phyloP scores from a whole-genome alignment of 371 early-diverging fungal species.

The Mortierella sp. region DNA sequence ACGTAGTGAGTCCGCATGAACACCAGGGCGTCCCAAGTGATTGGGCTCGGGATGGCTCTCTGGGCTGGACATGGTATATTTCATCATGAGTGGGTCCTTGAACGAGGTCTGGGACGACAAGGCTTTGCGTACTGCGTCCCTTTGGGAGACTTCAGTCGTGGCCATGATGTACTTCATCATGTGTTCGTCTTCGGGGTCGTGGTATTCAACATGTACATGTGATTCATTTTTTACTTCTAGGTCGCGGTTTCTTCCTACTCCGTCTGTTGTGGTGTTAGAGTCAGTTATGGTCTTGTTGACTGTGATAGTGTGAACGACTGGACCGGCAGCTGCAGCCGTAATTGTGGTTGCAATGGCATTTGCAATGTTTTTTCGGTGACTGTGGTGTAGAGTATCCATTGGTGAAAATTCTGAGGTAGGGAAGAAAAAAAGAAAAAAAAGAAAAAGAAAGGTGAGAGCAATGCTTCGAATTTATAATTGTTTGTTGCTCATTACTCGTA shows the following conservation, averaged over 20 bases:
- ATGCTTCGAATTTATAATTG: no score
- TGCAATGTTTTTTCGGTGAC: no score
- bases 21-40: background rate
- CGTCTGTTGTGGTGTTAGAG: background rate
- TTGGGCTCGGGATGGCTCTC: background rate
- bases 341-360: background rate
- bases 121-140: background rate
- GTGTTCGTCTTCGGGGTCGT: slow-evolving; percentile 6
- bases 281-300: background rate
- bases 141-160: background rate
- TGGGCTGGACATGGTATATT: slow-evolving; percentile 6
- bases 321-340: background rate
- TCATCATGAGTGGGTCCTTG: slow-evolving; percentile 13
- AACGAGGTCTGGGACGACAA: background rate
- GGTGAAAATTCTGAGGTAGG: no score
- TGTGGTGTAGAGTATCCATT: no score
- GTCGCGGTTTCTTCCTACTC: background rate
- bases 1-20: slow-evolving; percentile 1
- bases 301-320: background rate
- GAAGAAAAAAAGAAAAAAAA: no score
- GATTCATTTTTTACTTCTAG: background rate
- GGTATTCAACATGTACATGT: background rate
- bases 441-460: no score
- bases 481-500: no score
- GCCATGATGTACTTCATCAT: slow-evolving; percentile 11